Evolutionary conservation across 1,284 basidiomycete species (phyloP), one percentile per base, ranked within the genome.

Genomic region (Ustilago nuda): DNA sequence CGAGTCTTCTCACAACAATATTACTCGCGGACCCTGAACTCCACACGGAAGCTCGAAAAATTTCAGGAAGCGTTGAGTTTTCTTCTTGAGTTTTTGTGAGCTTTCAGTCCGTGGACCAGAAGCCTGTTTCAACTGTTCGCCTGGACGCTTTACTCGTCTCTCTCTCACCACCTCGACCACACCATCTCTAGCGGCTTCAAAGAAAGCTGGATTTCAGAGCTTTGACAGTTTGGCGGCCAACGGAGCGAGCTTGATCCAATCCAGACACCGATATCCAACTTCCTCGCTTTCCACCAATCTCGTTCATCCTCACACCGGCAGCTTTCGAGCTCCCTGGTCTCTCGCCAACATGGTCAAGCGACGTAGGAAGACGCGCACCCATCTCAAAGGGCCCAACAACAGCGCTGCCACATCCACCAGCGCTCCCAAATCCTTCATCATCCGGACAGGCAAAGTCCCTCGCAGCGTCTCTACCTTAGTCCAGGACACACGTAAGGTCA

Each of bases 361-460:
- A 15, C 69, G 82, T 35, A 81, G 78, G 46, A 85, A 85, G 80
- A 82, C 81, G 19, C 76, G 82, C 52, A 85, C 83, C 33, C 83
- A 85, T 52, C 67, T 83, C 72, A 83, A 82, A 69, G 82, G 80
- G 17, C 80, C 79, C 51, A 80, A 79, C 79, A 77, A 79, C 52
- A 72, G 66, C 41, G 69, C 76, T 0, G 57, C 67, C 23, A 62
- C 73, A 11, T 78, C 80, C 1, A 75, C 77, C 3, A 65, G 51
- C 13, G 82, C 82, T 13, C 89, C 89, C 19, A 89, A 89, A 82
- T 89, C 89, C 30, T 90, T 90, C 84, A 93, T 99, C 76, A 94
- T 99, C 86, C 96, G 95, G 83, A 93, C 95, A 87, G 96, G 96
- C 50, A 91, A 92, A 67, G 95, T 98, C 36, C 95, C 95, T 15